Conservation (phyloP, 345 rosid genomes). For the Syzygium aromaticum region DNA sequence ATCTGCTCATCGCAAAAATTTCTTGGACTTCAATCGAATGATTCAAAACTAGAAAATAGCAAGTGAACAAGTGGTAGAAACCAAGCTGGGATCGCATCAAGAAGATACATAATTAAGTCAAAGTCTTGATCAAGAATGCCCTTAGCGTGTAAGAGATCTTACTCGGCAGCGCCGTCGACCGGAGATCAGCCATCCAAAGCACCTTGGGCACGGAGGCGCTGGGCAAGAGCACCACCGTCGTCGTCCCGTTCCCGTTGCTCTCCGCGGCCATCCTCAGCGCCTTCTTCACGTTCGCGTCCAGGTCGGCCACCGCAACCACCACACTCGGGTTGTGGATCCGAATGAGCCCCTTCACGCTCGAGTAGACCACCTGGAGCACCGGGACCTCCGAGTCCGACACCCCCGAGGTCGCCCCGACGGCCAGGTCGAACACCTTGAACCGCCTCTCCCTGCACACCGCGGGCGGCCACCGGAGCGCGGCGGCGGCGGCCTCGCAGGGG, state of each 20-base stretch:
- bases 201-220: constrained; percentile 67
- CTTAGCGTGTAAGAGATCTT: constrained; percentile 15
- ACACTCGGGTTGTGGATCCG: constrained; percentile 90
- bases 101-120: background rate
- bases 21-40: background rate
- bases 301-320: constrained; percentile 68
- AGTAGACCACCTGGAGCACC: constrained; percentile 71
- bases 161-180: constrained; percentile 92
- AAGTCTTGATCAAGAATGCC: too few species aligned
- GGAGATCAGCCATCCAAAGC: constrained; percentile 97
- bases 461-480: constrained; percentile 69
- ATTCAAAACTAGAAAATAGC: background rate
- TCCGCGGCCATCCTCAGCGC: constrained; percentile 86
- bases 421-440: constrained; percentile 85
- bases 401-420: constrained; percentile 52
- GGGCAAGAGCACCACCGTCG: constrained; percentile 52
- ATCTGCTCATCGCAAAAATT: constrained; percentile 33
- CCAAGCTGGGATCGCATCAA: background rate
- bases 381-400: constrained; percentile 81
- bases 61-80: background rate
- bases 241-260: constrained; percentile 36
- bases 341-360: constrained; percentile 90
- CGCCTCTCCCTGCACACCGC: constrained; percentile 72
- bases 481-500: constrained; percentile 75
- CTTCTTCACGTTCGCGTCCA: constrained; percentile 70